Evolutionary conservation across 805 yeast species (phyloP), one percentile per base, ranked within the genome.

Genomic region (Lipomyces anomalus): DNA sequence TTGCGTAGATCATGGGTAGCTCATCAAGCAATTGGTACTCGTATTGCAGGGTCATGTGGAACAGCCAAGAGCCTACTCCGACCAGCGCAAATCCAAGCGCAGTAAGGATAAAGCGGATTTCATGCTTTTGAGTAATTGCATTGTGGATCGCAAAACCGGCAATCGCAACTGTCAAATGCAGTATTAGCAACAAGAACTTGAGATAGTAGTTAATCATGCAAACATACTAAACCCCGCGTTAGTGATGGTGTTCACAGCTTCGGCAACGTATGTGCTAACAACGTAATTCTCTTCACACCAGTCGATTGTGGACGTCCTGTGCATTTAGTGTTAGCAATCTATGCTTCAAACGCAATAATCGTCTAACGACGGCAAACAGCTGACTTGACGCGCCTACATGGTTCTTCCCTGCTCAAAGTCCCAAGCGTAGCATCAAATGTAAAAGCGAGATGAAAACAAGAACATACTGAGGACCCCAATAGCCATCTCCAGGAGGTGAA

Each of bases 241-340:
- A 35, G 98, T 87, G 22, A 79, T 57, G 2, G 97, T 85, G 61
- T 92, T 92, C 48, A 90, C 74, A 46, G 86, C 83, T 63, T 92
- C 98, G 3, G 97, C 97, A 43, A 92, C 73, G 59, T 84, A 92
- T 9, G 75, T 75, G 9, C 90, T 75, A 1, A 89, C 84, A 7
- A 88, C 90, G 62, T 90, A 90, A 68, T 90, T 90, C 65, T 92
- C 97, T 61, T 90, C 98, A 67, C 98, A 90, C 97, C 97, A 90
- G 61, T 90, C 98, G 32, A 92, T 92, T n/a, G 97, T 89, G 32
- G 95, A 77, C 0, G 97, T 88, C 2, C 68, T 60, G 23, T 9
- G 22, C 17, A 4, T n/a, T 9, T 34, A 23, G 23, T 3, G 9
- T 11, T 5, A 26, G 29, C 23, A 18, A 42, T 33, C 17, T 18